phyloP scores from a whole-genome alignment of 2,329 filamentous ascomycete genomes.

The Pyrenophora teres region DNA sequence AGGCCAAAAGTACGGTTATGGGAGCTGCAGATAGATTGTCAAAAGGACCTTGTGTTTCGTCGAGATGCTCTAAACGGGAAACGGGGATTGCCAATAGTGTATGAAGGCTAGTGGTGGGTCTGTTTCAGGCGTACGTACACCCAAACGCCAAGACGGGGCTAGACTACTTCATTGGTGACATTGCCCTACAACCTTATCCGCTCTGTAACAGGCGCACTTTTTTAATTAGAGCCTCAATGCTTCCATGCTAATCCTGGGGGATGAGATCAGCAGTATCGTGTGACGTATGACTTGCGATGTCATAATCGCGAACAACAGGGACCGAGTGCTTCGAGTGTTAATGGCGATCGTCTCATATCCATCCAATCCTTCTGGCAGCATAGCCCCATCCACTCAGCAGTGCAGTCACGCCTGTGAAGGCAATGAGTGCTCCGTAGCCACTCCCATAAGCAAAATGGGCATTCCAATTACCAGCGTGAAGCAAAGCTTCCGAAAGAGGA shows the following conservation, averaged over 20 bases:
- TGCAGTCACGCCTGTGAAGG: slow-evolving; percentile 51
- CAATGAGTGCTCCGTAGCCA: slow-evolving; percentile 50
- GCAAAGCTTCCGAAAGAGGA: slow-evolving; percentile 55
- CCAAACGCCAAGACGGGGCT: slow-evolving; percentile 5
- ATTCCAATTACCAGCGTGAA: slow-evolving; percentile 45
- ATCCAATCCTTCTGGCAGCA: slow-evolving; percentile 38
- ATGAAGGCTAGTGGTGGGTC: slow-evolving; percentile 16
- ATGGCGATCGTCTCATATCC: slow-evolving; percentile 24
- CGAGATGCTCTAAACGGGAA: slow-evolving; percentile 4
- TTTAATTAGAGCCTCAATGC: slow-evolving; percentile 6
- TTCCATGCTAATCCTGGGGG: not conserved
- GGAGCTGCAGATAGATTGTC: slow-evolving; percentile 16
- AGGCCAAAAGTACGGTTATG: not conserved
- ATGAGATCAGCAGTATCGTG: not conserved
- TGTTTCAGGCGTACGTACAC: slow-evolving; percentile 21
- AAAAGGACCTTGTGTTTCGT: slow-evolving; percentile 7
- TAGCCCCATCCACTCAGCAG: slow-evolving; percentile 38
- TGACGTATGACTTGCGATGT: slow-evolving; percentile 1
- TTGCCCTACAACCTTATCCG: slow-evolving; percentile 3
- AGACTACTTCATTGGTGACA: slow-evolving; percentile 11
- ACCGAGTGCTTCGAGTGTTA: not conserved
- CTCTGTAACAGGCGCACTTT: slow-evolving; percentile 9
- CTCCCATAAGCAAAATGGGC: slow-evolving; percentile 50
- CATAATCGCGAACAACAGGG: not conserved
- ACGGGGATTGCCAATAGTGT: slow-evolving; percentile 2